A percentile compares a stretch with the other conserved stretches of the same genome.
phyloP scores from a whole-genome alignment of 805 yeast species.

The Wickerhamomyces alni region DNA sequence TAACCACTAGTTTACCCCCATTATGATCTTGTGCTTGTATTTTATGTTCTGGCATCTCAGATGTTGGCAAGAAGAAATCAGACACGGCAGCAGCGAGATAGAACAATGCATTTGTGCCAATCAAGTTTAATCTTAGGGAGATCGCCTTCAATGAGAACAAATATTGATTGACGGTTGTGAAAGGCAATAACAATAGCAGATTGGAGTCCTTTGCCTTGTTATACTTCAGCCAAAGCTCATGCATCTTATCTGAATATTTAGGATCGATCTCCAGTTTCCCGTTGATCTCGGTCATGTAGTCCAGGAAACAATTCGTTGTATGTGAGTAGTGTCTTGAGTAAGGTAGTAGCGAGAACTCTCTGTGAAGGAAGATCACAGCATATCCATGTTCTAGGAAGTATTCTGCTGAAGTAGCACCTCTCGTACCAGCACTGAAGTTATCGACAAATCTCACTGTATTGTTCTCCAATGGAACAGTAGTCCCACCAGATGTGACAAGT shows the following conservation, averaged over 20 bases:
- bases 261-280: constrained; percentile 58
- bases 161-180: constrained; percentile 93
- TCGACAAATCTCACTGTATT: constrained; percentile 96
- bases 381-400: constrained; percentile 80
- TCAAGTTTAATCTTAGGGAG: constrained; percentile 50
- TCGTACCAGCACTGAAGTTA: constrained; percentile 94
- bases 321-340: constrained; percentile 88
- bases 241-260: constrained; percentile 56
- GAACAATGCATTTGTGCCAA: constrained; percentile 60
- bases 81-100: constrained; percentile 97
- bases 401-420: constrained; percentile 96
- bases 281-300: constrained; percentile 58
- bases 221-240: constrained; percentile 50
- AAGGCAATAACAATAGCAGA: constrained; percentile 59
- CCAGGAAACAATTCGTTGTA: constrained; percentile 78
- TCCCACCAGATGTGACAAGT: constrained; percentile 92
- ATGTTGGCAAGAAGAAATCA: constrained; percentile 87
- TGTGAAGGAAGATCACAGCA: constrained; percentile 86
- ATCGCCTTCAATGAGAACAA: constrained; percentile 72
- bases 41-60: constrained; percentile 87
- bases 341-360: constrained; percentile 89
- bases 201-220: constrained; percentile 28
- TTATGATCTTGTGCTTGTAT: constrained; percentile 73
- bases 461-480: constrained; percentile 95
- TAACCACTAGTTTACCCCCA: constrained; percentile 70